A percentile compares a stretch with the other conserved stretches of the same genome.
phyloP scores from a whole-genome alignment of 2,329 filamentous ascomycete species.

The Colletotrichum tanaceti region DNA sequence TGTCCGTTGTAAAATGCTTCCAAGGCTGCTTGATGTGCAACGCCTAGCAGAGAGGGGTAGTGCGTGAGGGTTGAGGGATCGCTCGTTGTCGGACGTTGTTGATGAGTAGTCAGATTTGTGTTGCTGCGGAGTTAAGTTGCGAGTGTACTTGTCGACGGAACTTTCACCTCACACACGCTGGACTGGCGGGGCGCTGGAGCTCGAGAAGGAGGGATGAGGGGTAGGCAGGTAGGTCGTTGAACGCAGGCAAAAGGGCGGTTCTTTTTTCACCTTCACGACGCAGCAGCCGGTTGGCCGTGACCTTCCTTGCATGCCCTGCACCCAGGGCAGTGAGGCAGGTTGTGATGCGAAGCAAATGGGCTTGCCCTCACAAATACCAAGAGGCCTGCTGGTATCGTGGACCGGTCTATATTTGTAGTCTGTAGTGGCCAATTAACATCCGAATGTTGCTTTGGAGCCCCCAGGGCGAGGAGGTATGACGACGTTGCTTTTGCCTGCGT shows the following conservation, averaged over 20 bases:
- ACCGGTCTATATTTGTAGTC: constrained; percentile 34
- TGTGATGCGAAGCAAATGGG: constrained; percentile 15
- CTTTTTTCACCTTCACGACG: constrained; percentile 2
- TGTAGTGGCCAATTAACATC: constrained; percentile 29
- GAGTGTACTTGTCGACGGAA: constrained; percentile 10
- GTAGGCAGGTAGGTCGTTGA: constrained; percentile 1
- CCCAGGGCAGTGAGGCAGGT: constrained; percentile 8
- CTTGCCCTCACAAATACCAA: constrained; percentile 11
- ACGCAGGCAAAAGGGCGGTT: constrained; percentile 2
- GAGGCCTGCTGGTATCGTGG: constrained; percentile 23
- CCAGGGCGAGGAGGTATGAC: constrained; percentile 26
- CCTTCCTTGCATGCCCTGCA: constrained; percentile 21
- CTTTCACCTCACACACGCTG: constrained; percentile 9
- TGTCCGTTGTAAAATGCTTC: constrained; percentile 19
- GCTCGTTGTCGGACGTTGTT: constrained; percentile 12
- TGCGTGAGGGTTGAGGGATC: background rate
- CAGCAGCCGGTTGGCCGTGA: constrained; percentile 21
- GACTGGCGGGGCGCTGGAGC: constrained; percentile 30
- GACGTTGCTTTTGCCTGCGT: constrained; percentile 25
- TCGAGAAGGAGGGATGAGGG: constrained; percentile 19
- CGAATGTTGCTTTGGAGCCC: constrained; percentile 3
- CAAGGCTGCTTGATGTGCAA: constrained; percentile 9
- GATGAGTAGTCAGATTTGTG: constrained; percentile 13
- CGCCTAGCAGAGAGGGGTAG: constrained; percentile 1
- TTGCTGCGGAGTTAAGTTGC: constrained; percentile 4